These are phyloP conservation scores for Calcarisporium arbuscula DNA, from an alignment of 2,329 filamentous ascomycete species.

Conservation along the genomic window DNA sequence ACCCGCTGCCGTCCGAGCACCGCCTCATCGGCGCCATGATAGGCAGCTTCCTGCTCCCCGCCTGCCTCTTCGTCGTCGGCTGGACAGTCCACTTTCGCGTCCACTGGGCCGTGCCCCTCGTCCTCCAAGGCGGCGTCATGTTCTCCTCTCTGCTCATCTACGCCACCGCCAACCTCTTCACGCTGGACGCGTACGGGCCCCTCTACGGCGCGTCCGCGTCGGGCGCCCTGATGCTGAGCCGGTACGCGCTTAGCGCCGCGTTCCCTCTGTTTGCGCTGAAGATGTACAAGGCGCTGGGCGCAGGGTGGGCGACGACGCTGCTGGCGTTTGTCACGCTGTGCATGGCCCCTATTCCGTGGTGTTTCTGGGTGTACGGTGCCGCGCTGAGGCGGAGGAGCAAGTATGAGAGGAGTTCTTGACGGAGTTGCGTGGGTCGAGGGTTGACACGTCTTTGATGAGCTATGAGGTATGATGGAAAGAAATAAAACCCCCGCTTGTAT, in stretches of 20 bases:
- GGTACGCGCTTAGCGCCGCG: slow-evolving; percentile 52
- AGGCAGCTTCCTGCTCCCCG: slow-evolving; percentile 55
- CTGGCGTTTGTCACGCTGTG: slow-evolving; percentile 31
- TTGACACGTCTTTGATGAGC: too few species aligned
- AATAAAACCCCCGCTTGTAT: too few species aligned
- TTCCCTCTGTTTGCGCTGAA: slow-evolving; percentile 38
- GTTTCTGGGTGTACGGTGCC: slow-evolving; percentile 18
- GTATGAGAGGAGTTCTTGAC: slow-evolving; percentile 19
- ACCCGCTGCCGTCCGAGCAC: slow-evolving; percentile 56
- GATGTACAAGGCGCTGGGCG: slow-evolving; percentile 32
- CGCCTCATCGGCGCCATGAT: slow-evolving; percentile 56
- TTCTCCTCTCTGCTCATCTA: slow-evolving; percentile 20
- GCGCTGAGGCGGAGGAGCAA: slow-evolving; percentile 16
- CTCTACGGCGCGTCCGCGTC: slow-evolving; percentile 20
- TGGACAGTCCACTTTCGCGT: slow-evolving; percentile 43
- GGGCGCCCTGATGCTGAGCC: slow-evolving; percentile 18
- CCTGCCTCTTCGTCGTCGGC: slow-evolving; percentile 62
- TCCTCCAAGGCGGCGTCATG: slow-evolving; percentile 20
- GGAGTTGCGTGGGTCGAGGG: too few species aligned
- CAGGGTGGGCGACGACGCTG: slow-evolving; percentile 38
- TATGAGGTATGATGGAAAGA: too few species aligned
- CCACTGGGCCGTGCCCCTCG: slow-evolving; percentile 17
- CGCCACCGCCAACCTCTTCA: slow-evolving; percentile 20
- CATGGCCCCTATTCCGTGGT: slow-evolving; percentile 29
- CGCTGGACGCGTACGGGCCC: slow-evolving; percentile 21